These are phyloP conservation scores for Bryum argenteum DNA, from an alignment of 225 moss, liverwort and hornwort species.

Conservation along the genomic window DNA sequence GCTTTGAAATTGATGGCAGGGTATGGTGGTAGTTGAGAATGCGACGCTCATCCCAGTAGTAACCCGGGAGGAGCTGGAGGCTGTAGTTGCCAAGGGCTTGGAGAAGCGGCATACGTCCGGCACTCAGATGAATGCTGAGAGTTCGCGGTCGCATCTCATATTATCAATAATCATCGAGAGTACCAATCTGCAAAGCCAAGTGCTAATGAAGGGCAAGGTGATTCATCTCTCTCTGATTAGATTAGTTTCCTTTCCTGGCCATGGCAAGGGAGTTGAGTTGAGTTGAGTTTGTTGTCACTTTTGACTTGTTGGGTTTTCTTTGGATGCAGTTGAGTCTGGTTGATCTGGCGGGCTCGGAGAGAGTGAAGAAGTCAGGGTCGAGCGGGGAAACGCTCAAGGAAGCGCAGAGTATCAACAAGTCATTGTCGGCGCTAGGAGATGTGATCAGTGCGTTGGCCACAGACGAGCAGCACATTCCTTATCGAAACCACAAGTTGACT, in stretches of 20 bases:
- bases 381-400: conserved; percentile 93
- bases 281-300: not conserved
- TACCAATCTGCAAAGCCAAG: conserved; percentile 90
- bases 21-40: conserved; percentile 95
- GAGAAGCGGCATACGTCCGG: conserved; percentile 89
- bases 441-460: conserved; percentile 92
- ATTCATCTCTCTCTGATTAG: not conserved
- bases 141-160: conserved; percentile 89
- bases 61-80: conserved; percentile 74
- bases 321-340: conserved; percentile 86
- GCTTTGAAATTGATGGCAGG: conserved; percentile 47
- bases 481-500: conserved; percentile 91
- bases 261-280: too few relatives aligned
- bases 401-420: conserved; percentile 96
- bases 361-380: conserved; percentile 90
- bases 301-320: not conserved
- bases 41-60: conserved; percentile 72
- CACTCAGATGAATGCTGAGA: conserved; percentile 94
- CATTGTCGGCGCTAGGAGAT: conserved; percentile 87
- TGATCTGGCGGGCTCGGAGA: conserved; percentile 92
- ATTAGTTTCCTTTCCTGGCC: too few relatives aligned
- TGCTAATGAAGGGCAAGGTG: conserved; percentile 92
- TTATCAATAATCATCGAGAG: conserved; percentile 88
- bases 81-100: conserved; percentile 72
- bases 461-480: conserved; percentile 87